A percentile compares a stretch with the other conserved stretches of the same genome.
Conservation (phyloP, 73 alveolate species). For the Paramecium biaurelia region DNA sequence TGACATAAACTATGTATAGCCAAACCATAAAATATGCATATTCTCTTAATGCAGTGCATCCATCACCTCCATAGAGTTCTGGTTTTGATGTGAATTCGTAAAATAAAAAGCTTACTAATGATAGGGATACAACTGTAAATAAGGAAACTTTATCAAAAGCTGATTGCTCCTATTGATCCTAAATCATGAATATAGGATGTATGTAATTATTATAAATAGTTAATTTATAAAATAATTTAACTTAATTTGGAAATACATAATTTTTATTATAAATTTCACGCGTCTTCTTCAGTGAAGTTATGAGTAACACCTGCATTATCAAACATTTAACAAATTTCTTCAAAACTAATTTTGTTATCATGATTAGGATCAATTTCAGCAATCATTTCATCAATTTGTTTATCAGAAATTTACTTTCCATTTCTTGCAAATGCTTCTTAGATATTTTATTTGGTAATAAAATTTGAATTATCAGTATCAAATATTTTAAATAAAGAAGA, state of each 20-base stretch:
- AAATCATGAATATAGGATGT: neutral
- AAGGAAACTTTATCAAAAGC: neutral
- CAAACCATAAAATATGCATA: neutral
- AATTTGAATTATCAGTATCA: constrained; percentile 55
- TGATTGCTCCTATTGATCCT: neutral
- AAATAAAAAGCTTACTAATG: neutral
- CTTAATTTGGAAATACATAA: neutral
- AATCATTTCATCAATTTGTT: constrained; percentile 62
- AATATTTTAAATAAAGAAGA: constrained; percentile 66
- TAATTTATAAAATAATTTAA: neutral
- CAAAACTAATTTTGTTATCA: constrained; percentile 66
- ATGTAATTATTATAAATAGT: neutral
- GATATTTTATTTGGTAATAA: constrained; percentile 57
- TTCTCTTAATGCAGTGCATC: neutral
- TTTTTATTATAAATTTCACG: neutral
- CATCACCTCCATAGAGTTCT: neutral
- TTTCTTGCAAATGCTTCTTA: constrained; percentile 65
- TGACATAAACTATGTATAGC: neutral
- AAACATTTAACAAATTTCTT: constrained; percentile 55
- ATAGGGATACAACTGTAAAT: neutral
- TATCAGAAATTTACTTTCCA: constrained; percentile 51
- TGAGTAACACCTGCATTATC: constrained; percentile 59
- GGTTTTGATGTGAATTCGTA: neutral
- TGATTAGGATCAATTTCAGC: constrained; percentile 65
- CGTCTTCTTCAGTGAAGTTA: constrained; percentile 64